A percentile compares a stretch with the other conserved stretches of the same genome.
These are phyloP conservation scores for Camelina laxa DNA, from an alignment of 345 rosid genomes.

Conservation along the genomic window DNA sequence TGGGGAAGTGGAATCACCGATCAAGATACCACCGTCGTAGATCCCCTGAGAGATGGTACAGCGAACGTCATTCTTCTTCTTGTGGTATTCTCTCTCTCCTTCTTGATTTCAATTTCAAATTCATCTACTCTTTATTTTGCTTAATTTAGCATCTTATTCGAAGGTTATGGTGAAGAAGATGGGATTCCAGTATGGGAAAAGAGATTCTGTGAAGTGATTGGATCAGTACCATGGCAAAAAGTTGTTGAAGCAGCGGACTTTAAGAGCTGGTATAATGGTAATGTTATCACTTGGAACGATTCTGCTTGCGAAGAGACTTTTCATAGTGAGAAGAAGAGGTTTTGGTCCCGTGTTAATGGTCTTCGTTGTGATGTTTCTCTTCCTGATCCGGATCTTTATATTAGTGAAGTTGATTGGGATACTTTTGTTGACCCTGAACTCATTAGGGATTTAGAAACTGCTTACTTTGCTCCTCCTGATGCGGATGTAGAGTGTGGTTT, in stretches of 20 bases:
- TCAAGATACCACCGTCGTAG: slow-evolving; percentile 41
- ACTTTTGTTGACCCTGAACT: slow-evolving; percentile 66
- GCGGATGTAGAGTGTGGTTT: slow-evolving; percentile 43
- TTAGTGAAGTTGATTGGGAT: slow-evolving; percentile 73
- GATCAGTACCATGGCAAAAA: slow-evolving; percentile 75
- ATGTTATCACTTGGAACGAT: slow-evolving; percentile 73
- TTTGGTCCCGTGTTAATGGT: slow-evolving; percentile 71
- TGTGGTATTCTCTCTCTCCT: slow-evolving; percentile 21
- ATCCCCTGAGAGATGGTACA: slow-evolving; percentile 45
- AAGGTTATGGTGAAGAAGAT: slow-evolving; percentile 52
- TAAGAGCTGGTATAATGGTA: slow-evolving; percentile 51
- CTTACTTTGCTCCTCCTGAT: slow-evolving; percentile 56
- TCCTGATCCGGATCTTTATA: slow-evolving; percentile 73
- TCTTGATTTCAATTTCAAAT: not conserved
- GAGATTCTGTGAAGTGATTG: slow-evolving; percentile 67
- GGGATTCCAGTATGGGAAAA: slow-evolving; percentile 78
- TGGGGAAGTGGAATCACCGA: slow-evolving; percentile 44
- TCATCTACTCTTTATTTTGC: not conserved
- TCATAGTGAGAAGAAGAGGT: slow-evolving; percentile 65
- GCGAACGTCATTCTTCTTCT: slow-evolving; percentile 26
- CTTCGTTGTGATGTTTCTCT: slow-evolving; percentile 51
- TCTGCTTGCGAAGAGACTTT: slow-evolving; percentile 85
- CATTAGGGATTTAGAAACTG: slow-evolving; percentile 61
- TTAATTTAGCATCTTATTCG: not conserved
- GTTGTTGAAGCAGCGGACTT: slow-evolving; percentile 55